These are phyloP conservation scores for Pestalotiopsis sp. DNA, from an alignment of 2,329 filamentous ascomycete species.

Conservation along the genomic window DNA sequence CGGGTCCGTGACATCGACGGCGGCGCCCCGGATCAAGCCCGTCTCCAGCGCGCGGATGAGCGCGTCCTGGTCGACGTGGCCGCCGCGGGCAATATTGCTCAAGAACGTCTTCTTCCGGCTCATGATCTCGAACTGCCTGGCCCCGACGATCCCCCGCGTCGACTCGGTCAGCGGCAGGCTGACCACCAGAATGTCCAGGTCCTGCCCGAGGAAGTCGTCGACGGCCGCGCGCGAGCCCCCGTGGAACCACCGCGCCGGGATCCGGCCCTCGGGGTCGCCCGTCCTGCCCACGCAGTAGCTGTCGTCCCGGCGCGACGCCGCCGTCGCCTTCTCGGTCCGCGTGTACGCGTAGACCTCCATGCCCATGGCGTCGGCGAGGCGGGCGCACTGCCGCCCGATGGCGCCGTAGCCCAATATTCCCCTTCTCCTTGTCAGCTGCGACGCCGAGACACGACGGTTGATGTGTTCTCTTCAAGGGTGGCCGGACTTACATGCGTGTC, in stretches of 20 bases:
- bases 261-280: constrained; percentile 42
- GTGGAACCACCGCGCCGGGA: constrained; percentile 45
- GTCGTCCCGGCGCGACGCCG: constrained; percentile 58
- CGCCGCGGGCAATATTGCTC: constrained; percentile 64
- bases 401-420: constrained; percentile 47
- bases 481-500: constrained; percentile 6
- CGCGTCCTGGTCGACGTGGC: constrained; percentile 41
- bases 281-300: constrained; percentile 68
- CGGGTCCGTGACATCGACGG: constrained; percentile 71
- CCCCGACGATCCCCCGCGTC: constrained; percentile 43
- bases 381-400: constrained; percentile 46
- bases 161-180: constrained; percentile 41
- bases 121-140: constrained; percentile 39
- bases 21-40: constrained; percentile 53
- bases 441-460: neutral
- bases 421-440: constrained; percentile 19
- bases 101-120: constrained; percentile 50
- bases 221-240: constrained; percentile 34
- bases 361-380: constrained; percentile 59
- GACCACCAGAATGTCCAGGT: constrained; percentile 45
- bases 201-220: constrained; percentile 41
- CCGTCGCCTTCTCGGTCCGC: constrained; percentile 60
- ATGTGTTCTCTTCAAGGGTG: neutral
- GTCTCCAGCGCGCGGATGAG: constrained; percentile 55
- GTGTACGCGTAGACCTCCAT: constrained; percentile 73